Conservation (phyloP, 768 basidiomycete species). For the Mycena kentingensis region DNA sequence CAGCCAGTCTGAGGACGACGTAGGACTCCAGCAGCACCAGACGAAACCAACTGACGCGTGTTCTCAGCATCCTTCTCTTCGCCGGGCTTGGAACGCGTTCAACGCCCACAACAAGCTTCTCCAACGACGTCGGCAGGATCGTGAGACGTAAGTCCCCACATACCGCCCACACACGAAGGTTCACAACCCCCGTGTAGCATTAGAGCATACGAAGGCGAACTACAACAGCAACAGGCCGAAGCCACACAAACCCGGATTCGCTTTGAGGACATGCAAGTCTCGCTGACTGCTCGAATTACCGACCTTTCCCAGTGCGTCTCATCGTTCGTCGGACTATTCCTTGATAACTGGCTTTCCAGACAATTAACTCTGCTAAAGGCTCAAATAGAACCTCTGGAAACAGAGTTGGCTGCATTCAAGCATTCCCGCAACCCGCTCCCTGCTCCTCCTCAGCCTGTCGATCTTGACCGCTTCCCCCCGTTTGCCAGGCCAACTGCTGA, state of each 20-base stretch:
- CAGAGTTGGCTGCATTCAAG: constrained; percentile 31
- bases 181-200: constrained; percentile 3
- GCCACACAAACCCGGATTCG: neutral
- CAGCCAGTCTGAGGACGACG: constrained; percentile 40
- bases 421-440: constrained; percentile 54
- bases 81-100: constrained; percentile 30
- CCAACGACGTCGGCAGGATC: constrained; percentile 9
- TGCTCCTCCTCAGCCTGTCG: constrained; percentile 55
- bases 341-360: neutral
- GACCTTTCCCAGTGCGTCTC: constrained; percentile 16
- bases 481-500: constrained; percentile 37
- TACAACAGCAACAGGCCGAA: constrained; percentile 2
- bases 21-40: constrained; percentile 20
- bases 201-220: neutral
- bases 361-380: constrained; percentile 32
- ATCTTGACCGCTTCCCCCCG: constrained; percentile 45
- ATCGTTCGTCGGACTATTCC: too few species aligned
- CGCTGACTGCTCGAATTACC: constrained; percentile 5
- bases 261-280: constrained; percentile 13
- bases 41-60: constrained; percentile 9
- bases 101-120: constrained; percentile 6
- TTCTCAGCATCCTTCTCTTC: constrained; percentile 28
- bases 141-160: neutral
- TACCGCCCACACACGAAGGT: neutral
- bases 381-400: constrained; percentile 39